Conservation (phyloP, 176 grass and related monocot genomes). For the Oryza meridionalis region DNA sequence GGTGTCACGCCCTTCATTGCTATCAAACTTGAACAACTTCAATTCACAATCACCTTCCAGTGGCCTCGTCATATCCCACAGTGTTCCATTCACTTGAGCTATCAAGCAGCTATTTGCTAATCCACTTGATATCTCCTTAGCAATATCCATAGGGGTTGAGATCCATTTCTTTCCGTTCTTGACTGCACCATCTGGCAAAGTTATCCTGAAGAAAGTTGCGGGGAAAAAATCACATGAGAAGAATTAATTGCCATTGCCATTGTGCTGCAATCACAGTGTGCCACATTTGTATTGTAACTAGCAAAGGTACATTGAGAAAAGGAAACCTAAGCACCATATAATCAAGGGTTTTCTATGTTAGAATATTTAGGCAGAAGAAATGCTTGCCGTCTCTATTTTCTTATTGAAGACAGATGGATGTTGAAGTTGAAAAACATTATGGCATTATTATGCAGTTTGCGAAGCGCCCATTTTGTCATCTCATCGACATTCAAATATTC, state of each 20-base stretch:
- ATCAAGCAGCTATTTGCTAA: slow-evolving; percentile 80
- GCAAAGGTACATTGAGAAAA: neutral
- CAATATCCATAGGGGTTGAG: slow-evolving; percentile 85
- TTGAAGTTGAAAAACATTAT: neutral
- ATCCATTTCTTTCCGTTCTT: slow-evolving; percentile 91
- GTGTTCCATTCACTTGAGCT: slow-evolving; percentile 81
- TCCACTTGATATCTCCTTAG: slow-evolving; percentile 81
- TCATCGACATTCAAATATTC: neutral
- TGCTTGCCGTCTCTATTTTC: neutral
- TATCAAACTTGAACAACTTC: slow-evolving; percentile 93
- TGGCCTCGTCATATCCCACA: slow-evolving; percentile 96
- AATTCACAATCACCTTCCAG: slow-evolving; percentile 80
- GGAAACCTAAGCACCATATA: neutral
- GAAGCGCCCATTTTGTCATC: neutral
- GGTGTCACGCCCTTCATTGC: slow-evolving; percentile 89
- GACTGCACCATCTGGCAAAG: slow-evolving; percentile 66
- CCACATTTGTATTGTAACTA: neutral
- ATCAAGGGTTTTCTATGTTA: neutral
- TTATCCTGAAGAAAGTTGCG: slow-evolving; percentile 59
- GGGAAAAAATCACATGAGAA: neutral
- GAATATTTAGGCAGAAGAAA: neutral
- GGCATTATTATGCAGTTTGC: neutral
- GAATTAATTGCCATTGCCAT: neutral
- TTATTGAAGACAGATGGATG: neutral
- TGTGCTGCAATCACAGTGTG: neutral